Conservation (phyloP, 2,329 filamentous ascomycete species). For the Samsoniella hepiali region DNA sequence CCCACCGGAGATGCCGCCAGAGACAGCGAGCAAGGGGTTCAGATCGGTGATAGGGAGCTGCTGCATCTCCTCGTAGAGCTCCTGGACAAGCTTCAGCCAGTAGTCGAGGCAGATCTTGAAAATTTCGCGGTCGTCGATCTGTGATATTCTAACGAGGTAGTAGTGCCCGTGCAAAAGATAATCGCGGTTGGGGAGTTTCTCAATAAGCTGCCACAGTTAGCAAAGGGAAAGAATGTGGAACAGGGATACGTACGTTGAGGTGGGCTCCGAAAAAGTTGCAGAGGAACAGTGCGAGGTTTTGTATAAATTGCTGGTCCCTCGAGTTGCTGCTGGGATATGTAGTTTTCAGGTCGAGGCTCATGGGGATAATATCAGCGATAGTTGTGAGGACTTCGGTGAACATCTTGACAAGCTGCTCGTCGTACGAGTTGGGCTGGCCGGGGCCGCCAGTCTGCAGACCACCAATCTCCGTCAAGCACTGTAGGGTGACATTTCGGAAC, state of each 20-base stretch:
- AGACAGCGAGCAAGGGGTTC: slow-evolving; percentile 82
- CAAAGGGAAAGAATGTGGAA: background rate
- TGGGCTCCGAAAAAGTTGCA: slow-evolving; percentile 97
- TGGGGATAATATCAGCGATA: slow-evolving; percentile 88
- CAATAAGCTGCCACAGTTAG: slow-evolving; percentile 64
- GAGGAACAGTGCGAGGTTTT: slow-evolving; percentile 92
- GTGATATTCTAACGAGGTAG: slow-evolving; percentile 95
- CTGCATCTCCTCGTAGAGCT: slow-evolving; percentile 99
- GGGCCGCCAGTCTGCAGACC: slow-evolving; percentile 78
- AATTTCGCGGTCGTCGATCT: slow-evolving; percentile 97
- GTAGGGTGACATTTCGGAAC: slow-evolving; percentile 94
- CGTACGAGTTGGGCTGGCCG: slow-evolving; percentile 69
- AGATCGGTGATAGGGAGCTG: slow-evolving; percentile 88
- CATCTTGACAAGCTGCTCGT: slow-evolving; percentile 96
- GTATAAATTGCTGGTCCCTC: slow-evolving; percentile 93
- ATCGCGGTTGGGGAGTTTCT: slow-evolving; percentile 91
- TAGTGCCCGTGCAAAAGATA: slow-evolving; percentile 95
- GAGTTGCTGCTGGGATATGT: slow-evolving; percentile 92
- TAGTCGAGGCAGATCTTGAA: slow-evolving; percentile 99
- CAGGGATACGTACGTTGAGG: slow-evolving; percentile 59
- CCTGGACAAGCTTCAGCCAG: slow-evolving; percentile 97
- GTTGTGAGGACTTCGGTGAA: slow-evolving; percentile 94
- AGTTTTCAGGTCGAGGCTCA: slow-evolving; percentile 83
- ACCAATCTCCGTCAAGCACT: slow-evolving; percentile 96
- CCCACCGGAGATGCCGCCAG: slow-evolving; percentile 67